Conservation (phyloP, 1,139 yeast species). For the Geotrichum australiense region DNA sequence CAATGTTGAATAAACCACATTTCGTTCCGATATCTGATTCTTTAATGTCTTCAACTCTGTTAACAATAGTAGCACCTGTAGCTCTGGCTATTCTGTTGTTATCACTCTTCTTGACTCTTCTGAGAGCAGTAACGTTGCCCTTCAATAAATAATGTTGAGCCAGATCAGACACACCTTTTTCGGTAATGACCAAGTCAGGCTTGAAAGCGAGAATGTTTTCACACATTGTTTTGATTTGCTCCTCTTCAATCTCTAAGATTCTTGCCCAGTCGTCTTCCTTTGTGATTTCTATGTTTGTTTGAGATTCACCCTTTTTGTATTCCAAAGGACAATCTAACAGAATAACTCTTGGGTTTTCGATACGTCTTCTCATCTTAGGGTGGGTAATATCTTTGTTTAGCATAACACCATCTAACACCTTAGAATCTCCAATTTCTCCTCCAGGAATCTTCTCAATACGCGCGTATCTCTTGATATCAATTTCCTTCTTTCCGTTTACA, state of each 20-base stretch:
- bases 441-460: constrained; percentile 96
- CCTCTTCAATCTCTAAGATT: constrained; percentile 93
- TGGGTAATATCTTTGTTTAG: constrained; percentile 96
- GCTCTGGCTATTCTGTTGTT: constrained; percentile 96
- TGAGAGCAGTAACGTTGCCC: constrained; percentile 86
- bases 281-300: constrained; percentile 94
- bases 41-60: constrained; percentile 88
- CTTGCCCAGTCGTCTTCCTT: constrained; percentile 97
- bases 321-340: constrained; percentile 94
- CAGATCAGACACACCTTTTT: constrained; percentile 95
- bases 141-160: constrained; percentile 95
- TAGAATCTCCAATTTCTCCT: constrained; percentile 86
- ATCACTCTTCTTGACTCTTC: constrained; percentile 94
- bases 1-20: constrained; percentile 90
- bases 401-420: constrained; percentile 84
- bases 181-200: constrained; percentile 94
- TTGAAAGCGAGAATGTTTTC: constrained; percentile 77
- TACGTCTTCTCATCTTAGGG: constrained; percentile 89
- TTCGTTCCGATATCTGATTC: constrained; percentile 82
- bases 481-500: constrained; percentile 63
- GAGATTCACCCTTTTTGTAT: constrained; percentile 98
- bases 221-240: constrained; percentile 84
- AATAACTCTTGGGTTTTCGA: constrained; percentile 82
- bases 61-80: constrained; percentile 95
- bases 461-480: constrained; percentile 88